A percentile compares a stretch with the other conserved stretches of the same genome.
Evolutionary conservation across 768 basidiomycete genomes (phyloP).

Genomic region (Pluteus cervinus): DNA sequence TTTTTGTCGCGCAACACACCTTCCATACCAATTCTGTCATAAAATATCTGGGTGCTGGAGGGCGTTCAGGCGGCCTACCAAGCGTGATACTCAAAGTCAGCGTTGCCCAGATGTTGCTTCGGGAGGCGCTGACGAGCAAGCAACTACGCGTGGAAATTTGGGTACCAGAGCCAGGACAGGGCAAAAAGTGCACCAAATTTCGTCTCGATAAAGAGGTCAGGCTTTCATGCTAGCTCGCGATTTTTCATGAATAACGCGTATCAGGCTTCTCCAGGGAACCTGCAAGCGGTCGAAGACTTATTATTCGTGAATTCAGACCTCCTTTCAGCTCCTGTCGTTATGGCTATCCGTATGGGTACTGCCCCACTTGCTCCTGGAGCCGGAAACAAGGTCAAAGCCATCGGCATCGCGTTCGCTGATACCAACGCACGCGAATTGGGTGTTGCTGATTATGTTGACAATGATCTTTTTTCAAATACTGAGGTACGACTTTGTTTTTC

Average conservation of each 20-base stretch:
- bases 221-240: background rate
- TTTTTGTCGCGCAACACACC: constrained; percentile 78
- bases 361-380: constrained; percentile 34
- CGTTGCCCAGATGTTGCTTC: constrained; percentile 74
- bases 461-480: constrained; percentile 91
- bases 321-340: constrained; percentile 77
- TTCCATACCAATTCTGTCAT: constrained; percentile 89
- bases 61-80: constrained; percentile 55
- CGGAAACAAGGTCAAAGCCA: constrained; percentile 59
- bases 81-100: constrained; percentile 72
- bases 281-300: constrained; percentile 72
- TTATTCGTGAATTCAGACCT: constrained; percentile 82
- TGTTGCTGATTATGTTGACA: constrained; percentile 88
- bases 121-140: constrained; percentile 85
- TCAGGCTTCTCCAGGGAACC: constrained; percentile 64
- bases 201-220: constrained; percentile 74
- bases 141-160: constrained; percentile 94
- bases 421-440: constrained; percentile 82
- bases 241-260: background rate
- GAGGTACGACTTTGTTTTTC: constrained; percentile 50
- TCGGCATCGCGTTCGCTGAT: constrained; percentile 92
- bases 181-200: constrained; percentile 74
- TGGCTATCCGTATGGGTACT: constrained; percentile 77
- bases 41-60: constrained; percentile 77
- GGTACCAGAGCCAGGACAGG: constrained; percentile 63